phyloP scores from a whole-genome alignment of 2,329 filamentous ascomycete species.

The Ophiocordyceps camponoti-rufipedis region DNA sequence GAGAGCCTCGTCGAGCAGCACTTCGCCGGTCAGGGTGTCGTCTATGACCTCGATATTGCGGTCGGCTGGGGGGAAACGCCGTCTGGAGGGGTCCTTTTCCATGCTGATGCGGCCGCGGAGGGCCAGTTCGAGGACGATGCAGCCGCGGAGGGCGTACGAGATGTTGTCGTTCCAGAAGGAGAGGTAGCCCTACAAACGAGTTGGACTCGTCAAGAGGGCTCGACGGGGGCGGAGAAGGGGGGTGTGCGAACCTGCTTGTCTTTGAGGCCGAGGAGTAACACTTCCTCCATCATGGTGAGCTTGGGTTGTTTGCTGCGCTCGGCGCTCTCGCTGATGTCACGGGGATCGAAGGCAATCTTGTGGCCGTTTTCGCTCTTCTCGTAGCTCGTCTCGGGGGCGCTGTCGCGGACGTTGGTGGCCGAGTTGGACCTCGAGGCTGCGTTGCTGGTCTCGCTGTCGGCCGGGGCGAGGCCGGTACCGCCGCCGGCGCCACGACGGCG shows the following conservation, averaged over 20 bases:
- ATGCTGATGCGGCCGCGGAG: constrained; percentile 94
- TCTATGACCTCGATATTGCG: constrained; percentile 93
- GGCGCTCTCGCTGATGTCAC: constrained; percentile 91
- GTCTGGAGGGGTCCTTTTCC: constrained; percentile 86
- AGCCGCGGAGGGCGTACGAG: constrained; percentile 89
- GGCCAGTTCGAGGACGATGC: constrained; percentile 93
- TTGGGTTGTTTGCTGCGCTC: constrained; percentile 97
- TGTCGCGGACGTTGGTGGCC: constrained; percentile 32
- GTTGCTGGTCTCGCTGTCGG: constrained; percentile 37
- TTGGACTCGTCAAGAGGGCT: constrained; percentile 2
- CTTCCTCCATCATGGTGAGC: constrained; percentile 96
- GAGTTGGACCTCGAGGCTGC: constrained; percentile 39
- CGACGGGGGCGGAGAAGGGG: neutral
- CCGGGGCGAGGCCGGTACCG: constrained; percentile 33
- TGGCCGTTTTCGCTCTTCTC: constrained; percentile 88
- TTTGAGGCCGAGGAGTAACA: constrained; percentile 85
- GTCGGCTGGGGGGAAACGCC: constrained; percentile 84
- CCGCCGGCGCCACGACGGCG: constrained; percentile 52
- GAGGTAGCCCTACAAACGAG: constrained; percentile 61
- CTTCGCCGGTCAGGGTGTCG: constrained; percentile 89
- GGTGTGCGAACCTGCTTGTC: constrained; percentile 71
- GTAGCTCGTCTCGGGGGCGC: constrained; percentile 62
- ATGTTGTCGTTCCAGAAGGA: constrained; percentile 99
- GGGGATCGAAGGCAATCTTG: constrained; percentile 94
- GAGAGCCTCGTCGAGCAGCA: constrained; percentile 87